Conservation (phyloP, 345 rosid species). For the Schrenkiella parvula region DNA sequence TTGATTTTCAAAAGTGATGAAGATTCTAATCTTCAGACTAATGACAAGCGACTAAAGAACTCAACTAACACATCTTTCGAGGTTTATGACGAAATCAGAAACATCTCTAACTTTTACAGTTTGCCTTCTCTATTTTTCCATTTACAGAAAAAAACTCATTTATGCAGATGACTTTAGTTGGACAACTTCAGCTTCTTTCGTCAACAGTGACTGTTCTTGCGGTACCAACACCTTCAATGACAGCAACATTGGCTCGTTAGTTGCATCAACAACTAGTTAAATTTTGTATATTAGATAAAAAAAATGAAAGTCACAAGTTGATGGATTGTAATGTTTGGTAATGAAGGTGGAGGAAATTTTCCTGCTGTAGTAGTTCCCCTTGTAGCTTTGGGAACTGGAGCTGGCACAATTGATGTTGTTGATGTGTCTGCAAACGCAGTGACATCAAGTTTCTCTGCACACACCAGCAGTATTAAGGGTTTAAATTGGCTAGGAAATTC, state of each 20-base stretch:
- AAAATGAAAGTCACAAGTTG: neutral
- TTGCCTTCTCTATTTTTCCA: neutral
- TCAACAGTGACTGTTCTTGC: slow-evolving; percentile 77
- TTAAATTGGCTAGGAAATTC: slow-evolving; percentile 93
- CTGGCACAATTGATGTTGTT: slow-evolving; percentile 68
- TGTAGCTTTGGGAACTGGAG: slow-evolving; percentile 88
- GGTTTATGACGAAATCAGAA: slow-evolving; percentile 33
- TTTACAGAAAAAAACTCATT: slow-evolving; percentile 17
- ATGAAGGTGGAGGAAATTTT: slow-evolving; percentile 73
- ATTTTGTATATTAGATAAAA: too few species aligned
- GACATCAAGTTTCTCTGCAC: slow-evolving; percentile 69
- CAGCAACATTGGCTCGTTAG: slow-evolving; percentile 85
- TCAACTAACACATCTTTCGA: slow-evolving; percentile 41
- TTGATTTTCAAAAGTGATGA: slow-evolving; percentile 55
- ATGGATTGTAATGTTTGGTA: slow-evolving; percentile 10
- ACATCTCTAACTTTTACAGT: neutral
- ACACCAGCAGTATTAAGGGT: slow-evolving; percentile 62
- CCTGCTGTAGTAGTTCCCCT: slow-evolving; percentile 86
- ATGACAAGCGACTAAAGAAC: slow-evolving; percentile 6
- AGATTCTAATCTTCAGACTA: slow-evolving; percentile 28
- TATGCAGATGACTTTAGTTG: slow-evolving; percentile 62
- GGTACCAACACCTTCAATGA: slow-evolving; percentile 83
- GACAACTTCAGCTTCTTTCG: slow-evolving; percentile 90
- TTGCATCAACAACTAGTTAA: slow-evolving; percentile 18
- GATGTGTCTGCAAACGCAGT: slow-evolving; percentile 90